Base-by-base conservation (phyloP, 2,329 filamentous ascomycete species). In the Pseudogymnoascus sp. region DNA sequence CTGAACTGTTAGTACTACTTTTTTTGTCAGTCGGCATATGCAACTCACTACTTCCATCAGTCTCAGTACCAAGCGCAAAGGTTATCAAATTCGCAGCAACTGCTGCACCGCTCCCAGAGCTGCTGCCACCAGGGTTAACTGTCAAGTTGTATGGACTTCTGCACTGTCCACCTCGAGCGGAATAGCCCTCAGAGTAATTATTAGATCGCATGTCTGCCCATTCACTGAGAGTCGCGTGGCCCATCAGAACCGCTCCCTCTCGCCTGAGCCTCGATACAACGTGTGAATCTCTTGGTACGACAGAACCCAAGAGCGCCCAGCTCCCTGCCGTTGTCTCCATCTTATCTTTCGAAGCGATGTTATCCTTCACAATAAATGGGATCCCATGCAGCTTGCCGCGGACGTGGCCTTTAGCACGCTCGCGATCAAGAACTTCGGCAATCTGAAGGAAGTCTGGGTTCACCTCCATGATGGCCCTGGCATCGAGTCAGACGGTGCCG, bases 321-420 rank as follows among this genome's bases (percentile, higher is more conserved):
- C 80, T 84, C 0, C 89, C 89, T 0, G 88, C 87, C 0, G 88
- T 91, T 0, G 88, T 91, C 69, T 91, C 81, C 80, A 91, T 82
- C 59, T 80, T 80, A 70, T 90, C 88, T 64, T 83, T 84, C 7
- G 81, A 84, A 22, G 79, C 85, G 60, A 89, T 87, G 69, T 87
- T 88, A 69, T 91, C 88, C 72, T 91, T 91, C 65, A 90, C 82
- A 2, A 87, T 76, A 70, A 89, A 89, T 0, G 89, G 88, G 43
- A 92, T 89, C 2, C 88, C 88, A 70, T 91, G 88, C 1, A 92
- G 77, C 1, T 83, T 83, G 1, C 87, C 81, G n/a, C 85, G 80
- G 8, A 85, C 71, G 38, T 74, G 76, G 22, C 85, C 85, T 1
- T 73, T 67, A 11, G 70, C 68, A 15, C 88, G 80, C 72, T 91